These are phyloP conservation scores for Graphilbum fragrans DNA, from an alignment of 2,329 filamentous ascomycete genomes.

Conservation along the genomic window DNA sequence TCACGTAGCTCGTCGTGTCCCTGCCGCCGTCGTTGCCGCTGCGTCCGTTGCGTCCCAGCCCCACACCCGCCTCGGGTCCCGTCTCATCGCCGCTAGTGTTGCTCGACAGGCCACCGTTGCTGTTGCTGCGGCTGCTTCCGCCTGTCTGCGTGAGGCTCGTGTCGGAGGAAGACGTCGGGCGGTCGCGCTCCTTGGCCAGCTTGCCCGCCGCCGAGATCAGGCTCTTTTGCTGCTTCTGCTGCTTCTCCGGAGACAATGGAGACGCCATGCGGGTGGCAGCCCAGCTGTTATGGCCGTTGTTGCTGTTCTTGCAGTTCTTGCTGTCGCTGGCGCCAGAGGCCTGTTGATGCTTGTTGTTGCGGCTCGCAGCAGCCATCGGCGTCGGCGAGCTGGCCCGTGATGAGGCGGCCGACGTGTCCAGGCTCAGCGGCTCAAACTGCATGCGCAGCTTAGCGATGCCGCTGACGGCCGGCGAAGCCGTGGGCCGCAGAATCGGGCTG, in stretches of 20 bases:
- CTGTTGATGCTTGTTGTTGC: too few species aligned
- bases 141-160: slow-evolving; percentile 15
- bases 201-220: neutral
- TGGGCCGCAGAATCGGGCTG: slow-evolving; percentile 43
- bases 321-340: too few species aligned
- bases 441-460: slow-evolving; percentile 75
- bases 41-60: neutral
- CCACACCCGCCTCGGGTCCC: neutral
- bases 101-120: slow-evolving; percentile 43
- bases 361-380: too few species aligned
- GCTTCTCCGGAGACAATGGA: slow-evolving; percentile 1
- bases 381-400: slow-evolving; percentile 31
- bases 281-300: too few species aligned
- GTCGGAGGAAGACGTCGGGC: slow-evolving; percentile 16
- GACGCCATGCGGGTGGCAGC: too few species aligned
- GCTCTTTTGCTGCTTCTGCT: neutral
- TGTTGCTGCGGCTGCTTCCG: slow-evolving; percentile 44
- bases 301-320: too few species aligned
- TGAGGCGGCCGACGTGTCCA: slow-evolving; percentile 38
- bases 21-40: slow-evolving; percentile 46
- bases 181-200: neutral
- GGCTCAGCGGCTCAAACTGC: slow-evolving; percentile 66
- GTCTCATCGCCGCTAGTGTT: slow-evolving; percentile 48
- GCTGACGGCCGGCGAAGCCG: slow-evolving; percentile 43
- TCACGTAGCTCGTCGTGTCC: slow-evolving; percentile 67